Evolutionary conservation across 164 flowering plant species (phyloP).

Genomic region (Nymphaea colorata): DNA sequence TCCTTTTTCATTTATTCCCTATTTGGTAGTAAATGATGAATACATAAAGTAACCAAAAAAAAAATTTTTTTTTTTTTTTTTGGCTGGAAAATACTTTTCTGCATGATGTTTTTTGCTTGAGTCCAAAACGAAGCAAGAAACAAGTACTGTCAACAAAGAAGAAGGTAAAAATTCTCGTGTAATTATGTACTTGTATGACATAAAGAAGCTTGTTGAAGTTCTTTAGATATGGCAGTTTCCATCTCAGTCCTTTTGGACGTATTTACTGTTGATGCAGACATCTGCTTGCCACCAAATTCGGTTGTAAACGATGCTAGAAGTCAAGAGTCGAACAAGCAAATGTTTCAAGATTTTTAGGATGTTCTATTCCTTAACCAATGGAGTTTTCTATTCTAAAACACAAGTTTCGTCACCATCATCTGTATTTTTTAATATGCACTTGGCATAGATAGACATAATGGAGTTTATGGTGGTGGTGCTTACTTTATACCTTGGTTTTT

Average conservation of each 20-base stretch:
- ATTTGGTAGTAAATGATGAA: no score
- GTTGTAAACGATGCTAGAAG: conserved; percentile 2
- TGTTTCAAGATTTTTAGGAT: no score
- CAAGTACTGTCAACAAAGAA: conserved; percentile 4
- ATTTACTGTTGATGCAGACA: neutral
- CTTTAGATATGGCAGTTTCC: neutral
- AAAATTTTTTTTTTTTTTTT: no score
- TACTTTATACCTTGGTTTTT: no score
- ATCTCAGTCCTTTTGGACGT: neutral
- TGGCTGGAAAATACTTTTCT: conserved; percentile 4
- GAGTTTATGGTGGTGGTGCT: no score
- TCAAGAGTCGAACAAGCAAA: conserved; percentile 4
- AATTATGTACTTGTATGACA: neutral
- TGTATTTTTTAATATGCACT: no score
- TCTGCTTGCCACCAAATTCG: conserved; percentile 1
- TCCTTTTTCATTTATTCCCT: no score
- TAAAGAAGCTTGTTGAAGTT: neutral
- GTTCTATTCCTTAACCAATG: no score
- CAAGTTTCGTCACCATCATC: no score
- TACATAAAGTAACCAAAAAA: no score
- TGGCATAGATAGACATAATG: no score
- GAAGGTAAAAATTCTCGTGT: neutral
- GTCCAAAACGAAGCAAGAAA: neutral
- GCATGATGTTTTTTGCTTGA: conserved; percentile 3
- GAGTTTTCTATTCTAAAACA: no score